phyloP scores from a whole-genome alignment of 306 rosid species.

The Dryas octopetala region DNA sequence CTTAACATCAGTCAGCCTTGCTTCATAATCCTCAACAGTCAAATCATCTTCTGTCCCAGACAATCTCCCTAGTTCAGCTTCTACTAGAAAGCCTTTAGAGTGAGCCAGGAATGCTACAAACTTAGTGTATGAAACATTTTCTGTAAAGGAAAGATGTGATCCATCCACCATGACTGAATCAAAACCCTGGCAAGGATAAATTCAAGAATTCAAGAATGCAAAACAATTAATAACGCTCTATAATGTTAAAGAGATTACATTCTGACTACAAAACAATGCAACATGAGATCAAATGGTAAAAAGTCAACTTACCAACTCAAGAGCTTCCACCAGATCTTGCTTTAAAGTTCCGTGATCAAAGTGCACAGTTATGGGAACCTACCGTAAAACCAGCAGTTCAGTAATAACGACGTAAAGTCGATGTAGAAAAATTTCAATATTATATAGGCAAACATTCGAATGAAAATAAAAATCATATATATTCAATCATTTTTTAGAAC shows the following conservation, averaged over 20 bases:
- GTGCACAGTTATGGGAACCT: conserved; percentile 93
- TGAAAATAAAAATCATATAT: too few species aligned
- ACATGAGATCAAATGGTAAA: conserved; percentile 20
- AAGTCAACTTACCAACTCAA: conserved; percentile 64
- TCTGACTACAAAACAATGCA: conserved; percentile 4
- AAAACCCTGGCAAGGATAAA: conserved; percentile 65
- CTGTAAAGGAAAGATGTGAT: conserved; percentile 79
- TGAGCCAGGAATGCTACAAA: conserved; percentile 71
- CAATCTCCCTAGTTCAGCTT: conserved; percentile 94
- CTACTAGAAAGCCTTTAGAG: conserved; percentile 74
- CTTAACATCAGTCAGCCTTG: conserved; percentile 72
- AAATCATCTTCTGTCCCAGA: conserved; percentile 96
- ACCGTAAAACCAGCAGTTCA: conserved; percentile 11
- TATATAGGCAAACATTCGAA: not conserved
- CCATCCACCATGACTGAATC: conserved; percentile 94
- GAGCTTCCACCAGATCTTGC: conserved; percentile 79
- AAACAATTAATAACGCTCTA: conserved; percentile 17
- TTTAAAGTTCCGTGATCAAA: conserved; percentile 93
- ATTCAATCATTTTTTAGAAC: too few species aligned
- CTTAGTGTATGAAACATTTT: conserved; percentile 73
- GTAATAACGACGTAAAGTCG: not conserved
- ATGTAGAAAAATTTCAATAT: not conserved
- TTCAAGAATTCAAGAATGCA: conserved; percentile 28
- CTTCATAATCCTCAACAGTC: conserved; percentile 91
- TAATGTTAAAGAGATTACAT: conserved; percentile 19